Evolutionary conservation across 148 eudicot genomes (phyloP).

Genomic region (Silene uniflora): DNA sequence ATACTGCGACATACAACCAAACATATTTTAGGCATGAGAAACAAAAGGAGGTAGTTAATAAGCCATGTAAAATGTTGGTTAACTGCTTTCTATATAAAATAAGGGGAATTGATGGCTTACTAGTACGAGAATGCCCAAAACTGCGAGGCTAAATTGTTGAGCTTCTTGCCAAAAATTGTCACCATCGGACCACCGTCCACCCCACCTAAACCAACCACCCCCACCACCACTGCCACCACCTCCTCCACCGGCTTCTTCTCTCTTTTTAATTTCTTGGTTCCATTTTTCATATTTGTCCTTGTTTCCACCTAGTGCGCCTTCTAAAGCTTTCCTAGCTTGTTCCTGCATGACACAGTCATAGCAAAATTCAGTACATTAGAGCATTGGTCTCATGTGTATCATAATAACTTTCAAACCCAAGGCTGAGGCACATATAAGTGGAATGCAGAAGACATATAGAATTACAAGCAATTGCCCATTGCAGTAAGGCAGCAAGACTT

Average conservation of each 20-base stretch:
- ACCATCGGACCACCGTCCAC: constrained; percentile 54
- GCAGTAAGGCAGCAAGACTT: background rate
- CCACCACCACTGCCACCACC: constrained; percentile 52
- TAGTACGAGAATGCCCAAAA: constrained; percentile 51
- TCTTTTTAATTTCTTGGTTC: constrained; percentile 74
- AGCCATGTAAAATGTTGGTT: background rate
- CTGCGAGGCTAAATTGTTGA: constrained; percentile 58
- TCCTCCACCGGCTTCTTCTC: constrained; percentile 67
- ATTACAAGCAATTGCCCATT: background rate
- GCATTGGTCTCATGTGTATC: background rate
- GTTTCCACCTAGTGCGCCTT: constrained; percentile 80
- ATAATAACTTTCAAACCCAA: background rate
- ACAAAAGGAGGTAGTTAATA: background rate
- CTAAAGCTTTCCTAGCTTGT: constrained; percentile 87
- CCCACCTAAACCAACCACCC: constrained; percentile 82
- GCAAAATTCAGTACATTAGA: background rate
- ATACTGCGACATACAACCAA: constrained; percentile 37
- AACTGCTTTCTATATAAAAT: background rate
- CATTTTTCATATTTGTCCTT: constrained; percentile 71
- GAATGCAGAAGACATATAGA: background rate
- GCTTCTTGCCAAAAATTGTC: constrained; percentile 91
- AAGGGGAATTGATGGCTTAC: constrained; percentile 29
- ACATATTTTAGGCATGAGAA: background rate
- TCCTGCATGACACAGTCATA: constrained; percentile 42
- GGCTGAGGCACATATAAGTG: background rate